phyloP scores from a whole-genome alignment of 257 asterid species.

The Penstemon barbatus region DNA sequence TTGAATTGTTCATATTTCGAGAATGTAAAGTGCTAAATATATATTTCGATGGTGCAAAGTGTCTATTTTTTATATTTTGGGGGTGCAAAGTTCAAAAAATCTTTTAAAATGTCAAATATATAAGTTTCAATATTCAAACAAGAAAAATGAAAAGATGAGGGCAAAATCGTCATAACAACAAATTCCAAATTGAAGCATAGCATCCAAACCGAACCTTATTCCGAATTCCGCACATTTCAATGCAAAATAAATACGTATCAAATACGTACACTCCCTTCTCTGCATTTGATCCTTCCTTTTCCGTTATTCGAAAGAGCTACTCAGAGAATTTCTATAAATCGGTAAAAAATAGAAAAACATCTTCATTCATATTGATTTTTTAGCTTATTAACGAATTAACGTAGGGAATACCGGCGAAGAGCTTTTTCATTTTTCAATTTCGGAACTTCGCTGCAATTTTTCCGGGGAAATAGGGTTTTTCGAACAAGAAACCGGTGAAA shows the following conservation, averaged over 20 bases:
- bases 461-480: slow-evolving; percentile 21
- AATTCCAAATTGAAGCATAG: neutral
- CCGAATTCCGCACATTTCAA: too few relatives aligned
- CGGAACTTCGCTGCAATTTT: slow-evolving; percentile 31
- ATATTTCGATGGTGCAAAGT: too few relatives aligned
- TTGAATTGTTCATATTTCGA: too few relatives aligned
- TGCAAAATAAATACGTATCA: neutral
- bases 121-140: neutral
- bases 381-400: neutral
- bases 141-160: slow-evolving; percentile 12
- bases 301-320: slow-evolving; percentile 19
- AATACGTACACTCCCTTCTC: slow-evolving; percentile 1
- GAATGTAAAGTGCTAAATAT: too few relatives aligned
- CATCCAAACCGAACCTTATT: too few relatives aligned
- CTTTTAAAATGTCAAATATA: too few relatives aligned
- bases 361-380: neutral
- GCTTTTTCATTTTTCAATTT: slow-evolving; percentile 22
- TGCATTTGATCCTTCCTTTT: slow-evolving; percentile 29
- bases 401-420: slow-evolving; percentile 12
- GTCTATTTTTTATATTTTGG: too few relatives aligned
- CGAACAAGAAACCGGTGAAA: neutral
- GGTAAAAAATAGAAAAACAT: neutral
- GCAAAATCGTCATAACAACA: slow-evolving; percentile 15
- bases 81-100: too few relatives aligned
- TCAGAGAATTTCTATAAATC: neutral